Base-by-base conservation (phyloP, 805 yeast genomes). In the Nakazawaea laoshanensis region DNA sequence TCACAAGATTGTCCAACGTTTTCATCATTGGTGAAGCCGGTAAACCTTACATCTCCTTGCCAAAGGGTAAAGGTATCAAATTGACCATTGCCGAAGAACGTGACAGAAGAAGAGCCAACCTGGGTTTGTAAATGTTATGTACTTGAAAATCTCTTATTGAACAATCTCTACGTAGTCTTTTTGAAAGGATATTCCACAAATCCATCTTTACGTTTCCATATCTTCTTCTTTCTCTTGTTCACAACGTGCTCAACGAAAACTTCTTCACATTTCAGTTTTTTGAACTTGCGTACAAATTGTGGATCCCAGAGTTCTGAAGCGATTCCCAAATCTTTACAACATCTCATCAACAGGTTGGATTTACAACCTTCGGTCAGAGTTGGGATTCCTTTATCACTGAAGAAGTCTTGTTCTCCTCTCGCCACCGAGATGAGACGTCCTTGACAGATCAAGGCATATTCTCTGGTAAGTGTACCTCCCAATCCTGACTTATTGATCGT, bases 31-130 rank as follows among this genome's bases (percentile, higher is more conserved):
- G 96, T 69, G 95, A 87, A 73, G 87, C 87, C 57, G 81, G 84
- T 69, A 86, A 84, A 74, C 95, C 96, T 61, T 76, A 74, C 76
- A 74, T 87, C 61, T 84, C 95, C 43, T 74, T 87, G 67, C 96
- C 96, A 74, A 87, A 86, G 89, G 96, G 96, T 74, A 87, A 87
- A 80, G 96, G 96, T 82, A 82, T 87, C 69, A 87, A 87, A 77
- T 78, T 87, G 63, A 64, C 89, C 57, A 87, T 87, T 63, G 74
- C 95, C 61, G 96, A 87, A 74, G 96, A 87, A 79, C 86, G 96
- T 73, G 96, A 87, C 84, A 78, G 88, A 77, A 88, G 94, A 72
- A 83, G 95, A 72, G 87, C 89, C 60, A 82, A 74, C 63, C 66
- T 63, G 52, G 74, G 73, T 63, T 65, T 69, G 58, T 64, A 65